Conservation (phyloP, 768 basidiomycete genomes). For the Russula foetens region DNA sequence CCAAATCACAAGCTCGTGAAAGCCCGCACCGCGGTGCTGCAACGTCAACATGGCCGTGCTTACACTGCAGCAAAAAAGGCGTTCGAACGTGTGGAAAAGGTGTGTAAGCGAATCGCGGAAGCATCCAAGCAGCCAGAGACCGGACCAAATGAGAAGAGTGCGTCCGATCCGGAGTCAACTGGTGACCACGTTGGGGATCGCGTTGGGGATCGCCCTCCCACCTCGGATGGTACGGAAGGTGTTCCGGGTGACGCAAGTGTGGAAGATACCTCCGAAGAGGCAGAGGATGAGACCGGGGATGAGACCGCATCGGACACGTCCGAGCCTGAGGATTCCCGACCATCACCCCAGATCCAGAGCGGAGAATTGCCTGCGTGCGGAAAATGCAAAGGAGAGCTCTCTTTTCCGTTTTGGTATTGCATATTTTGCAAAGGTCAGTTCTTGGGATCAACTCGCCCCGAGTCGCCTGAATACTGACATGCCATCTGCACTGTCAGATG, state of each 20-base stretch:
- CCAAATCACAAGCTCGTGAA: neutral
- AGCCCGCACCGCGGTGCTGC: neutral
- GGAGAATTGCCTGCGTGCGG: conserved; percentile 21
- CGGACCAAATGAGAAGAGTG: neutral
- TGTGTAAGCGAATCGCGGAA: neutral
- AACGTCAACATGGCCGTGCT: neutral
- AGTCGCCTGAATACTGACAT: neutral
- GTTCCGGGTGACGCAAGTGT: too few relatives aligned
- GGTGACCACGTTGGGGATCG: too few relatives aligned
- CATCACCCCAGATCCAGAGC: too few relatives aligned
- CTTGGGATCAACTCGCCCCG: too few relatives aligned
- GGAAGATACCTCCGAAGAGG: neutral
- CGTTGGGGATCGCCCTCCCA: too few relatives aligned
- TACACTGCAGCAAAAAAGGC: neutral
- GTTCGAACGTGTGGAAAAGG: too few relatives aligned
- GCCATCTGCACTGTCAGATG: neutral
- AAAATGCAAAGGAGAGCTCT: conserved; percentile 19
- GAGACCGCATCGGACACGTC: neutral
- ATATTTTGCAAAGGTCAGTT: neutral
- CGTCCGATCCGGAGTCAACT: neutral
- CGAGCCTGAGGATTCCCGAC: too few relatives aligned
- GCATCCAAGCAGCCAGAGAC: too few relatives aligned
- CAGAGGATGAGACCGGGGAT: too few relatives aligned
- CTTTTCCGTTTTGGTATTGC: conserved; percentile 5
- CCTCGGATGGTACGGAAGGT: too few relatives aligned